These are phyloP conservation scores for Anisodus tanguticus DNA, from an alignment of 257 asterid species.

Conservation along the genomic window DNA sequence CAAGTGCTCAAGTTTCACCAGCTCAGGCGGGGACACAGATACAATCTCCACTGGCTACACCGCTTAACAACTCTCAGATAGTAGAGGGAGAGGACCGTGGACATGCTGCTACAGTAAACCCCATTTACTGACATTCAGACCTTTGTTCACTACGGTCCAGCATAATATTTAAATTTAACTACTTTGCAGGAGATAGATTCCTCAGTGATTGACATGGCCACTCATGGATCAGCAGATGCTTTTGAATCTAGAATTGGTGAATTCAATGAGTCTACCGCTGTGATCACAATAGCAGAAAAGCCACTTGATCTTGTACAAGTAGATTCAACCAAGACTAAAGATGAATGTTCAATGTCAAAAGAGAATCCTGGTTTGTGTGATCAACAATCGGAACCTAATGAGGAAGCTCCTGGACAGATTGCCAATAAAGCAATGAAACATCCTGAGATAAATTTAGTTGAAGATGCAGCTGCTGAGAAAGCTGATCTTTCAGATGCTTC, in stretches of 20 bases:
- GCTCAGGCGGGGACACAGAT: constrained; percentile 38
- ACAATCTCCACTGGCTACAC: constrained; percentile 42
- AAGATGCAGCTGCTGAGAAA: constrained; percentile 48
- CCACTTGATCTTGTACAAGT: constrained; percentile 40
- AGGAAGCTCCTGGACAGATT: constrained; percentile 44
- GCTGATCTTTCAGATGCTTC: constrained; percentile 46
- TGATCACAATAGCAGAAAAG: constrained; percentile 43
- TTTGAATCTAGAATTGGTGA: constrained; percentile 37
- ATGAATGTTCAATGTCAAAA: constrained; percentile 36
- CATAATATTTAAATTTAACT: constrained; percentile 23
- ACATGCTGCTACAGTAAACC: constrained; percentile 54
- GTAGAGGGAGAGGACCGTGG: constrained; percentile 43
- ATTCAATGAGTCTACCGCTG: constrained; percentile 40
- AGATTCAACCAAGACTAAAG: constrained; percentile 40
- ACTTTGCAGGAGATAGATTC: constrained; percentile 54
- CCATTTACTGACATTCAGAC: constrained; percentile 13
- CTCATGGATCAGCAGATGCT: constrained; percentile 43
- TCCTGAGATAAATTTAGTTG: constrained; percentile 34
- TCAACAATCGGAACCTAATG: constrained; percentile 37
- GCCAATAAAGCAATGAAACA: constrained; percentile 42
- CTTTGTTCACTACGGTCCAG: background rate
- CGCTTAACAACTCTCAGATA: constrained; percentile 43
- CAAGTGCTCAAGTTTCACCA: constrained; percentile 40
- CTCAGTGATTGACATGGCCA: constrained; percentile 38
- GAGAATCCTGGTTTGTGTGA: constrained; percentile 37